Evolutionary conservation across 371 early-diverging fungal species (phyloP).

Genomic region (Mortierella polycephala): DNA sequence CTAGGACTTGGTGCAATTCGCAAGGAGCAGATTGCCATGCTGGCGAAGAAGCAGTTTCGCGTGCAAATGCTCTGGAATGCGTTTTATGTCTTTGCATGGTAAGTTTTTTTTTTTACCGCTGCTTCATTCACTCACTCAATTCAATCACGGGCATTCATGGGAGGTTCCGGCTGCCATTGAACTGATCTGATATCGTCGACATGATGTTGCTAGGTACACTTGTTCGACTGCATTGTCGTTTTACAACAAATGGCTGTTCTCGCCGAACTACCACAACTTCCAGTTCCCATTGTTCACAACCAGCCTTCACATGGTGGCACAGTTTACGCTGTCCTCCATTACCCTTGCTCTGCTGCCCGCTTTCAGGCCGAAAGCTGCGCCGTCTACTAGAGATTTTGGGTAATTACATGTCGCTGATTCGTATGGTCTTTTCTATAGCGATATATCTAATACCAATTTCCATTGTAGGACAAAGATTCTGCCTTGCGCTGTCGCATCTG

Average conservation of each 20-base stretch:
- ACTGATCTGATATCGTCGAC: not conserved
- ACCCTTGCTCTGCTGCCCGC: slow-evolving; percentile 66
- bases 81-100: slow-evolving; percentile 52
- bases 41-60: slow-evolving; percentile 41
- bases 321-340: slow-evolving; percentile 68
- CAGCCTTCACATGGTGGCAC: slow-evolving; percentile 78
- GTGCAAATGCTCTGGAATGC: slow-evolving; percentile 45
- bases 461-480: slow-evolving; percentile 66
- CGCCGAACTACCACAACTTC: slow-evolving; percentile 77
- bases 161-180: too few species aligned
- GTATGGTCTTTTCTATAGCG: not conserved
- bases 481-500: slow-evolving; percentile 90
- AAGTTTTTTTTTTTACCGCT: not conserved
- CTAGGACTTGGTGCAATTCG: slow-evolving; percentile 39
- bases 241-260: slow-evolving; percentile 93
- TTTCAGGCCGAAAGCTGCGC: slow-evolving; percentile 64
- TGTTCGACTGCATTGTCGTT: slow-evolving; percentile 77
- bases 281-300: slow-evolving; percentile 85
- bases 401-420: slow-evolving; percentile 9
- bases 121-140: not conserved
- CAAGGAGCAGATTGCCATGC: slow-evolving; percentile 21
- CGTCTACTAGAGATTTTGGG: slow-evolving; percentile 69
- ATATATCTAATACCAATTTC: not conserved
- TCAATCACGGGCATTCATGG: not conserved
- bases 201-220: slow-evolving; percentile 23